These are phyloP conservation scores for Emergomyces pasteurianus DNA, from an alignment of 2,329 filamentous ascomycete genomes.

Conservation along the genomic window DNA sequence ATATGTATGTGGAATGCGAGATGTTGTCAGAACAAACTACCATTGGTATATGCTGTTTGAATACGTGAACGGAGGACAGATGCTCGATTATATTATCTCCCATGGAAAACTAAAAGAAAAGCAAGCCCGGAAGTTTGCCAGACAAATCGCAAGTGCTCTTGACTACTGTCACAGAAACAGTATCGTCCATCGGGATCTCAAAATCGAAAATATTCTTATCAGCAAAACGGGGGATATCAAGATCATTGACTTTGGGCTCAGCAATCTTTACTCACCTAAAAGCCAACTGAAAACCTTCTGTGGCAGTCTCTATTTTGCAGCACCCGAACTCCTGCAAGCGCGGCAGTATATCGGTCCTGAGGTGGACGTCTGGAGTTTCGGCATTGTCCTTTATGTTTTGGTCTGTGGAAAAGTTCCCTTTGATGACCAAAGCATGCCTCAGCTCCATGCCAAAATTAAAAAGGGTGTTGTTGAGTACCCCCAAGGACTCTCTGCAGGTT, in stretches of 20 bases:
- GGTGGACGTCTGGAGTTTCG: constrained; percentile 97
- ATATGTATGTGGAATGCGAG: constrained; percentile 89
- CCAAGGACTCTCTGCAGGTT: constrained; percentile 80
- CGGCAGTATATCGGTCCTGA: constrained; percentile 91
- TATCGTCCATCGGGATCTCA: constrained; percentile 92
- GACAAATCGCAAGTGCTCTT: constrained; percentile 89
- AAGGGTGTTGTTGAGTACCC: constrained; percentile 94
- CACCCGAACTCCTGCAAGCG: constrained; percentile 85
- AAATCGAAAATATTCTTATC: constrained; percentile 98
- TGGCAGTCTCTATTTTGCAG: constrained; percentile 93
- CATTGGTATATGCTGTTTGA: constrained; percentile 99
- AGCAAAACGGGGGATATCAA: constrained; percentile 99
- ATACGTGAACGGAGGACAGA: constrained; percentile 96
- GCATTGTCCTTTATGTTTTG: constrained; percentile 91
- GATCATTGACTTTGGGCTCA: constrained; percentile 96
- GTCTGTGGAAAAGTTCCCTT: constrained; percentile 98
- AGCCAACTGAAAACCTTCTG: constrained; percentile 91
- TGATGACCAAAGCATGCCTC: constrained; percentile 98
- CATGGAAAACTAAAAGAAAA: constrained; percentile 97
- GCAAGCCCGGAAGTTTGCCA: constrained; percentile 91
- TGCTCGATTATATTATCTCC: constrained; percentile 99
- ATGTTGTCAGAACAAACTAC: constrained; percentile 90
- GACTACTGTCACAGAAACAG: constrained; percentile 98
- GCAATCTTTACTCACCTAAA: constrained; percentile 83
- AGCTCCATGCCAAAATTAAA: constrained; percentile 97